phyloP scores from a whole-genome alignment of 1,284 basidiomycete genomes.

The Earliella scabrosa region DNA sequence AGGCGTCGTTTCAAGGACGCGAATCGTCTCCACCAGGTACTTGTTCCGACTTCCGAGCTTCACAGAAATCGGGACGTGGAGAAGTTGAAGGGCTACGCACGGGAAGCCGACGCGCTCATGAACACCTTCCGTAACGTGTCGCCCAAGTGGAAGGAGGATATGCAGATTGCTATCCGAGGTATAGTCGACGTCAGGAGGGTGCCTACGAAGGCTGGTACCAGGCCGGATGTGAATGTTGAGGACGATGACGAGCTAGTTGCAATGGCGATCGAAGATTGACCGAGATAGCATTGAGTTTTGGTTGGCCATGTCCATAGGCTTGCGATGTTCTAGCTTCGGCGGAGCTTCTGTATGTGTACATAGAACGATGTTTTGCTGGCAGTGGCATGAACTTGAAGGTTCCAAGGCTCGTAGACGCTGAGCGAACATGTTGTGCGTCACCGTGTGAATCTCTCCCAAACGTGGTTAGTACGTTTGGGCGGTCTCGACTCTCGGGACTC shows the following conservation, averaged over 20 bases:
- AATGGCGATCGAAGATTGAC: too few relatives aligned
- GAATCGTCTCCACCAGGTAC: constrained; percentile 15
- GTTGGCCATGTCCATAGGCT: too few relatives aligned
- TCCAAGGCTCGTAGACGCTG: too few relatives aligned
- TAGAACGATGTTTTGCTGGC: too few relatives aligned
- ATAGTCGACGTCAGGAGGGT: constrained; percentile 23
- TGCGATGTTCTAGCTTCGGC: too few relatives aligned
- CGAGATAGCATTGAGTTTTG: too few relatives aligned
- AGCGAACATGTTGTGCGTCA: too few relatives aligned
- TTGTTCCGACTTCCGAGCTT: constrained; percentile 23
- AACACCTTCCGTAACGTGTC: constrained; percentile 19
- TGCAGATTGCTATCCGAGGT: constrained; percentile 30
- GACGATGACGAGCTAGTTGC: constrained; percentile 25
- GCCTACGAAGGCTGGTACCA: constrained; percentile 4
- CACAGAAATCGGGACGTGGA: constrained; percentile 26
- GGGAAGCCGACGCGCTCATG: constrained; percentile 19
- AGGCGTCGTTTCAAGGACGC: constrained; percentile 23
- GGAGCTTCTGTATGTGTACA: too few relatives aligned
- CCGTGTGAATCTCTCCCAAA: too few relatives aligned
- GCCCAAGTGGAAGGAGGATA: constrained; percentile 26
- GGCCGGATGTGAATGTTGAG: constrained; percentile 26
- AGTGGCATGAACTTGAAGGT: too few relatives aligned
- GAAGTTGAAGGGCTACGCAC: constrained; percentile 18
- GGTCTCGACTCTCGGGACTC: too few relatives aligned
- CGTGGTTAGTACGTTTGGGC: too few relatives aligned